phyloP scores from a whole-genome alignment of 495 filamentous ascomycete genomes.

The Filosporella fistucella region DNA sequence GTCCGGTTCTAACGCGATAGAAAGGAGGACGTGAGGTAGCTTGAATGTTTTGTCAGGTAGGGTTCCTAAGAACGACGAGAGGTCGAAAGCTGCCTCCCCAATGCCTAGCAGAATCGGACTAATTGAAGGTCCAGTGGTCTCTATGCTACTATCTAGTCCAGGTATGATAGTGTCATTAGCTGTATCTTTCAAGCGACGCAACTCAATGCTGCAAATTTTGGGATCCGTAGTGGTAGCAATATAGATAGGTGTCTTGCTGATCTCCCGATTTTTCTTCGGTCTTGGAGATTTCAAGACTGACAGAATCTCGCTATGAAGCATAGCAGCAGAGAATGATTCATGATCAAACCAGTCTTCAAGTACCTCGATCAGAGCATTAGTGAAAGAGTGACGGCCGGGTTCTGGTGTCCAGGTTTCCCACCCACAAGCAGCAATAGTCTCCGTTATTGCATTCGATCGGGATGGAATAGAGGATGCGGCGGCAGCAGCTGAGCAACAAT shows the following conservation, averaged over 20 bases:
- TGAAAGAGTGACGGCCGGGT: slow-evolving; percentile 46
- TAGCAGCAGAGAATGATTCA: slow-evolving; percentile 40
- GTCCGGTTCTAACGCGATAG: slow-evolving; percentile 46
- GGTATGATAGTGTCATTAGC: no score
- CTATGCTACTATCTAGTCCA: no score
- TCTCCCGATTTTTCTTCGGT: slow-evolving; percentile 37
- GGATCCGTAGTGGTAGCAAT: slow-evolving; percentile 1
- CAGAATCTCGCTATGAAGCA: slow-evolving; percentile 47
- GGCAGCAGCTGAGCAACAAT: slow-evolving; percentile 47
- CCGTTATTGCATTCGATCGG: slow-evolving; percentile 41
- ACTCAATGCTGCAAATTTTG: slow-evolving; percentile 3
- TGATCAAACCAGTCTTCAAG: slow-evolving; percentile 43
- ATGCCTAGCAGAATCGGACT: no score
- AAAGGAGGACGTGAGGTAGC: no score
- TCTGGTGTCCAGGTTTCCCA: slow-evolving; percentile 47
- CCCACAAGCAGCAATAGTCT: slow-evolving; percentile 48
- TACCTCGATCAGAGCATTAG: slow-evolving; percentile 44
- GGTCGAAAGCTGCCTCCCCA: no score
- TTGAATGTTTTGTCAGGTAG: slow-evolving; percentile 33
- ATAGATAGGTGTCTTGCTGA: slow-evolving; percentile 5
- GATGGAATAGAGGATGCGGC: neutral
- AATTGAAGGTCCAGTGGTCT: no score
- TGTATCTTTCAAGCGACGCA: neutral
- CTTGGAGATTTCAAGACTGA: slow-evolving; percentile 44
- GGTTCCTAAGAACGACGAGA: neutral